A percentile compares a stretch with the other conserved stretches of the same genome.
phyloP scores from a whole-genome alignment of 2,329 filamentous ascomycete genomes.

The Xylaria digitata region DNA sequence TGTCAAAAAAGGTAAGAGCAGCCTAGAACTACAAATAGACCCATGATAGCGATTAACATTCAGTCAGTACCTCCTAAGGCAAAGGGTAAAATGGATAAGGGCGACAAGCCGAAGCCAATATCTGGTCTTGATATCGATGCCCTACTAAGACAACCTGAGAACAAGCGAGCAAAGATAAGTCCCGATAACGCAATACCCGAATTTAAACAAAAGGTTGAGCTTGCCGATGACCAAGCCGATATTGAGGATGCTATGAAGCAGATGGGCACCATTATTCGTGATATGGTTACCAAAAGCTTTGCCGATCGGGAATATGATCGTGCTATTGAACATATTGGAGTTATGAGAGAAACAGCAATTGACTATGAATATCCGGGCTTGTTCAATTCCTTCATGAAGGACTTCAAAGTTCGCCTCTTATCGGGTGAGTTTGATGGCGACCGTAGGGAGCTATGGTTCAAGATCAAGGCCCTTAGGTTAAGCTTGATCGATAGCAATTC shows the following conservation, averaged over 20 bases:
- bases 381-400: constrained; percentile 79
- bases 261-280: constrained; percentile 77
- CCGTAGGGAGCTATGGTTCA: constrained; percentile 84
- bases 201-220: constrained; percentile 82
- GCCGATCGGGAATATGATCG: constrained; percentile 80
- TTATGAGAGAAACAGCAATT: constrained; percentile 81
- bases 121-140: constrained; percentile 90
- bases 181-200: constrained; percentile 85
- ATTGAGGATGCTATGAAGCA: constrained; percentile 78
- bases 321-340: constrained; percentile 79
- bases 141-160: constrained; percentile 65
- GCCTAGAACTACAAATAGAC: background rate
- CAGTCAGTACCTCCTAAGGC: constrained; percentile 78
- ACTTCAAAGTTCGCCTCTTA: constrained; percentile 78
- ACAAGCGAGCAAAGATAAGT: constrained; percentile 56
- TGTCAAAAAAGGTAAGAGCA: constrained; percentile 78
- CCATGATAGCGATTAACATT: constrained; percentile 45
- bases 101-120: constrained; percentile 78
- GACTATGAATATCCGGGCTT: constrained; percentile 78
- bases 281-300: constrained; percentile 76
- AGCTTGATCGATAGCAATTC: constrained; percentile 77
- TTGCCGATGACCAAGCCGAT: constrained; percentile 67
- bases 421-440: constrained; percentile 79
- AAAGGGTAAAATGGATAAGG: constrained; percentile 75
- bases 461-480: constrained; percentile 72